Percentiles rank a stretch among this genome's conserved stretches.
phyloP scores from a whole-genome alignment of 768 basidiomycete species.

The Lactarius vividus region DNA sequence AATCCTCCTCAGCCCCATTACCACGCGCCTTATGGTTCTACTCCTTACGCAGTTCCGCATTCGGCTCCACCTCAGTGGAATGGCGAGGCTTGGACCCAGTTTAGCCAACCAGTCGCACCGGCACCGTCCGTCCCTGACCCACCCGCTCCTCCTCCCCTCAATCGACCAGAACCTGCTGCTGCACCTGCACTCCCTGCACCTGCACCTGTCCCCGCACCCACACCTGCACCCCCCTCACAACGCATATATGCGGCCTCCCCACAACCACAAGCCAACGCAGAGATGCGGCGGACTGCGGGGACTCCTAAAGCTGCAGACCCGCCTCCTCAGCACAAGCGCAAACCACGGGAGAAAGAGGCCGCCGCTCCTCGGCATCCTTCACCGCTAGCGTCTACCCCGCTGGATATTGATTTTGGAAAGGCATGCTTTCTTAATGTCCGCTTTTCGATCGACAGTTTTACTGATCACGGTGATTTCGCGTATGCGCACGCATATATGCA shows the following conservation, averaged over 20 bases:
- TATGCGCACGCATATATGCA: background rate
- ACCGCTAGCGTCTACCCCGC: constrained; percentile 30
- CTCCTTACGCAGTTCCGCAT: constrained; percentile 24
- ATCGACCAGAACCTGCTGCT: constrained; percentile 17
- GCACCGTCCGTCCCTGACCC: constrained; percentile 22
- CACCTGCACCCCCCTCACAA: constrained; percentile 33
- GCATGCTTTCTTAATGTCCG: constrained; percentile 29
- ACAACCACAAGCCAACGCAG: constrained; percentile 34
- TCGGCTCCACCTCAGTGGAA: constrained; percentile 27
- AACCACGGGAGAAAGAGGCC: constrained; percentile 39
- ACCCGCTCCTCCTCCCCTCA: constrained; percentile 11
- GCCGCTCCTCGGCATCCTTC: constrained; percentile 30
- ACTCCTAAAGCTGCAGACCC: constrained; percentile 20
- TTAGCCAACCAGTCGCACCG: constrained; percentile 12
- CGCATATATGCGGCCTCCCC: constrained; percentile 35
- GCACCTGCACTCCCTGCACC: constrained; percentile 29
- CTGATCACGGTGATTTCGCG: background rate
- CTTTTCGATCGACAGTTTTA: constrained; percentile 2
- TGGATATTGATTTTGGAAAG: constrained; percentile 44
- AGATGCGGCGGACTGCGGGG: constrained; percentile 34
- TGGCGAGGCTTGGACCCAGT: constrained; percentile 28
- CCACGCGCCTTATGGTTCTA: constrained; percentile 26
- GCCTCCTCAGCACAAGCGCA: constrained; percentile 35
- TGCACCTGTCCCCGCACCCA: constrained; percentile 31
- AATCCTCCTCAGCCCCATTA: constrained; percentile 29